Evolutionary conservation across 805 yeast species (phyloP).

Genomic region (Spathaspora boniae): DNA sequence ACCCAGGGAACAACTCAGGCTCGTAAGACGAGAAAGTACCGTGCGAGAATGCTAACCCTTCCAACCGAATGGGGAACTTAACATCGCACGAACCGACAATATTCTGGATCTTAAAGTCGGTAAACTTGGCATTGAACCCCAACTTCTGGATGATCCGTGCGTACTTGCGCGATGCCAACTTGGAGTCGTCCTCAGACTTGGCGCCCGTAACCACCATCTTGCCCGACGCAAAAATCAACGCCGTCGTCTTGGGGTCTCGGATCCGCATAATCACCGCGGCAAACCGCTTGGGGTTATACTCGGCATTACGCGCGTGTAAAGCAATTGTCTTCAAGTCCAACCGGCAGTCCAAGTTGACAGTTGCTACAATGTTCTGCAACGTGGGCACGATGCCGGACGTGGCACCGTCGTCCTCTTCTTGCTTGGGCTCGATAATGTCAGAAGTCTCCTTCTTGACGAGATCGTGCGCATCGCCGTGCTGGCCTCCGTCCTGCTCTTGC

Average conservation of each 20-base stretch:
- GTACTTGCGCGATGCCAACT: slow-evolving; percentile 93
- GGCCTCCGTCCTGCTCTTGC: slow-evolving; percentile 4
- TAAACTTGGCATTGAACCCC: slow-evolving; percentile 96
- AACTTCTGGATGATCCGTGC: slow-evolving; percentile 97
- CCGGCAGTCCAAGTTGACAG: slow-evolving; percentile 94
- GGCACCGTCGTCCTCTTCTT: slow-evolving; percentile 59
- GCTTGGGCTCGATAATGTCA: slow-evolving; percentile 36
- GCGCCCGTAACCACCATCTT: slow-evolving; percentile 99
- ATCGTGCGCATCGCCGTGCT: slow-evolving; percentile 5
- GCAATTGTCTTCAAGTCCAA: slow-evolving; percentile 96
- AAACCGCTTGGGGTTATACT: slow-evolving; percentile 96
- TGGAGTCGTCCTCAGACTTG: slow-evolving; percentile 97
- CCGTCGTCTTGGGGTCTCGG: slow-evolving; percentile 97
- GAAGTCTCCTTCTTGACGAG: slow-evolving; percentile 10
- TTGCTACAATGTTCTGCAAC: slow-evolving; percentile 92
- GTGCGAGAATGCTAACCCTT: slow-evolving; percentile 96
- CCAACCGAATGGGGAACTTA: slow-evolving; percentile 93
- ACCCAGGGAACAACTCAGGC: slow-evolving; percentile 97
- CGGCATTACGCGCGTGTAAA: slow-evolving; percentile 97
- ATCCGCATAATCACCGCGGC: slow-evolving; percentile 99
- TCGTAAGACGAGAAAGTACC: slow-evolving; percentile 98
- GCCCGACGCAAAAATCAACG: slow-evolving; percentile 96
- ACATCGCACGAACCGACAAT: slow-evolving; percentile 99
- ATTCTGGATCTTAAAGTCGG: slow-evolving; percentile 96
- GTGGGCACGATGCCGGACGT: slow-evolving; percentile 97